Base-by-base conservation (phyloP, 106 monocot species). In the Iris macrosiphon region DNA sequence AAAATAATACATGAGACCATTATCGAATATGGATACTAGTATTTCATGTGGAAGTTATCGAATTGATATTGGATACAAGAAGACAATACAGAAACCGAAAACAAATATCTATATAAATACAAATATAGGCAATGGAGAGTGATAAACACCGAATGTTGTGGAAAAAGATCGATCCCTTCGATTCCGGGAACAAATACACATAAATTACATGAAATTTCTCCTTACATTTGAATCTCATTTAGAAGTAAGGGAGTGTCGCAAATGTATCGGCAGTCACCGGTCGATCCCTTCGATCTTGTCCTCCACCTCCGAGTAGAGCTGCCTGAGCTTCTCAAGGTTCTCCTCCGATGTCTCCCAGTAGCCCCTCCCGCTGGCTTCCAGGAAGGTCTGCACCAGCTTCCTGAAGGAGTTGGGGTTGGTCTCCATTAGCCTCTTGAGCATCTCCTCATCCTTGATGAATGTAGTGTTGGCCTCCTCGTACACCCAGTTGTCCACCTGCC, bases 401-500 rank as follows among this genome's bases (percentile, higher is more conserved):
- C 76, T 43, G 69, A 85, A 85, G 1, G 85, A 85, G 46, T 80
- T 85, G 8, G 85, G 85, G 54, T 85, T 85, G 20, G 69, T 70
- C 52, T 73, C 52, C 65, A 85, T 69, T 27, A 85, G 34, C 79
- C 79, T 35, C 69, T 70, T 76, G 48, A 79, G 61, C 79, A 85
- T 80, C 62, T 76, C 68, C 58, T 79, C 85, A 51, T 85, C 85
- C 62, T 76, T 59, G 57, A 85, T 70, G 72, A 85, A 85, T 3
- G 79, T 85, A 5, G 63, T 61, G 66, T 85, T 85, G 15, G 85
- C 79, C 69, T 85, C 85, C 69, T 85, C 79, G 52, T 85, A 85
- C 15, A 85, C 85, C 76, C 72, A 85, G 62, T 85, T 85, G 35
- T 85, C 85, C n/a, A 85, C 85, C 53, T 85, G 79, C 27, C 85